Conservation (phyloP, 805 yeast species). For the Debaryomyces hansenii region DNA sequence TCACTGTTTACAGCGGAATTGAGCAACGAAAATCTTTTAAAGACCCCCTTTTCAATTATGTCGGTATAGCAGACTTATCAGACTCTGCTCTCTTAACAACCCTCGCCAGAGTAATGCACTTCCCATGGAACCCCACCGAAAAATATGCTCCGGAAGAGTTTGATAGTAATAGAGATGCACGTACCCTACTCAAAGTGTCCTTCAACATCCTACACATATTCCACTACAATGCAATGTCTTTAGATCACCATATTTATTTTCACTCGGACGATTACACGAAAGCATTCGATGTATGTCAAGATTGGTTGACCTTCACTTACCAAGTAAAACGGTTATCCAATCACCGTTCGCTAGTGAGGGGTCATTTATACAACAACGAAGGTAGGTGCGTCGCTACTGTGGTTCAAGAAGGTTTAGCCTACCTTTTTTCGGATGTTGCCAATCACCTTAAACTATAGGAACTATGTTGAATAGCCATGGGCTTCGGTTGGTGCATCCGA, state of each 20-base stretch:
- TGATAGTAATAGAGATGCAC: conserved; percentile 34
- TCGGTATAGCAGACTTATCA: conserved; percentile 38
- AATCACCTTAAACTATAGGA: conserved; percentile 6
- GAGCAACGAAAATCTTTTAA: conserved; percentile 18
- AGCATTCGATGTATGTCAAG: conserved; percentile 29
- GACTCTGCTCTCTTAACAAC: conserved; percentile 43
- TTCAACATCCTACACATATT: conserved; percentile 35
- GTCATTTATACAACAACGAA: conserved; percentile 31
- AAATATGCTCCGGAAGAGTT: conserved; percentile 28
- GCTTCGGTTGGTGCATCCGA: not conserved
- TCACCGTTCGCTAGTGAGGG: conserved; percentile 38
- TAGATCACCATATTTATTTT: conserved; percentile 46
- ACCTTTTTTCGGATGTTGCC: conserved; percentile 25
- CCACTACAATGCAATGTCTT: conserved; percentile 46
- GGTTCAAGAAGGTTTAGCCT: conserved; percentile 42
- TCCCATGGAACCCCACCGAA: conserved; percentile 43
- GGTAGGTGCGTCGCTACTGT: conserved; percentile 38
- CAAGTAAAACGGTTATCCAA: conserved; percentile 35
- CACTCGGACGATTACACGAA: conserved; percentile 26
- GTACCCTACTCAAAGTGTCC: conserved; percentile 25
- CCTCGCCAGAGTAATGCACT: conserved; percentile 39
- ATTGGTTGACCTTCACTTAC: conserved; percentile 38
- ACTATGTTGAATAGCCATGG: not conserved
- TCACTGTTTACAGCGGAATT: conserved; percentile 41
- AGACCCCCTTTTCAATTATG: conserved; percentile 28